Conservation (phyloP, 805 yeast genomes). For the Jamesozyma rosinii region DNA sequence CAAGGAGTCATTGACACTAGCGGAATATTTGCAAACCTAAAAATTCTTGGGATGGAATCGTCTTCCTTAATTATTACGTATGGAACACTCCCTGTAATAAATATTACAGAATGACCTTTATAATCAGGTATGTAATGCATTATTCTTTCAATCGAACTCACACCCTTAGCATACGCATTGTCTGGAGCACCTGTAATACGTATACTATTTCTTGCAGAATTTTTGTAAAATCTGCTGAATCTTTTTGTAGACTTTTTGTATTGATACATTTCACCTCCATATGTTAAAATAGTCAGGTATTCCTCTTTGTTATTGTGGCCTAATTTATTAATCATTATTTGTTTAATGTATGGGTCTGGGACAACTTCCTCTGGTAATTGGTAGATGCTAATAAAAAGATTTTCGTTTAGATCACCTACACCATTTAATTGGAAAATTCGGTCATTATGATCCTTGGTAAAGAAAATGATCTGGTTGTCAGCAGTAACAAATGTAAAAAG, state of each 20-base stretch:
- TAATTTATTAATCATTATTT: constrained; percentile 50
- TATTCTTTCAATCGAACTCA: constrained; percentile 56
- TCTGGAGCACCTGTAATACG: constrained; percentile 71
- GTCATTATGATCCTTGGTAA: constrained; percentile 42
- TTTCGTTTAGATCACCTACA: constrained; percentile 31
- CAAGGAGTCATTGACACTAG: constrained; percentile 47
- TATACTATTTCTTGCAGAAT: constrained; percentile 27
- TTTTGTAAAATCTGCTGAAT: constrained; percentile 19
- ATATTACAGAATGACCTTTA: constrained; percentile 49
- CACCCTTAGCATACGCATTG: constrained; percentile 60
- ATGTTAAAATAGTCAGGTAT: constrained; percentile 59
- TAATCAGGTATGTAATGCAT: constrained; percentile 49
- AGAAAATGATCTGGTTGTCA: constrained; percentile 61
- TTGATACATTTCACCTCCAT: constrained; percentile 69
- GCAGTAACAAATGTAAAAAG: constrained; percentile 64
- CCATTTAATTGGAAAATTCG: constrained; percentile 33
- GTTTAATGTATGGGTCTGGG: constrained; percentile 70
- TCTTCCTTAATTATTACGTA: constrained; percentile 56
- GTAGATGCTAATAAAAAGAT: constrained; percentile 33
- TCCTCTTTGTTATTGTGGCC: constrained; percentile 59
- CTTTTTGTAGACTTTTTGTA: constrained; percentile 42
- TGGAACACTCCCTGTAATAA: constrained; percentile 69
- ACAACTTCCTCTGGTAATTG: constrained; percentile 32
- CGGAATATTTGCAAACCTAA: constrained; percentile 56
- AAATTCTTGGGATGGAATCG: constrained; percentile 54